These are phyloP conservation scores for Colletotrichum lini DNA, from an alignment of 2,329 filamentous ascomycete species.

Conservation along the genomic window DNA sequence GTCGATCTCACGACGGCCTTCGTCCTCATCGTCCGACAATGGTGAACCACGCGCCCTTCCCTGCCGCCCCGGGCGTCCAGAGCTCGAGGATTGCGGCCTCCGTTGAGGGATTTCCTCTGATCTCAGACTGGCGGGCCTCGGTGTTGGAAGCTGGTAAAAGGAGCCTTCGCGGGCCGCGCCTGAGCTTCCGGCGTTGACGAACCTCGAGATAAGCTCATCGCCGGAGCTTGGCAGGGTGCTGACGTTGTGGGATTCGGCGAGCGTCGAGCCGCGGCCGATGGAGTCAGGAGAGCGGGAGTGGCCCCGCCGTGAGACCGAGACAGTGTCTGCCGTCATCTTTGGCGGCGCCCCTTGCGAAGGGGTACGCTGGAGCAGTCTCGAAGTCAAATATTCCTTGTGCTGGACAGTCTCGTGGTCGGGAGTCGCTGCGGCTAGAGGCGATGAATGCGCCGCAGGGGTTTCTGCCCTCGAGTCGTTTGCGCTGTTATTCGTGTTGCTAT, in stretches of 20 bases:
- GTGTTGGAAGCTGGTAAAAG: slow-evolving; percentile 59
- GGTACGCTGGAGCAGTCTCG: slow-evolving; percentile 75
- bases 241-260: slow-evolving; percentile 52
- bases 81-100: slow-evolving; percentile 60
- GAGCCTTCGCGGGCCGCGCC: slow-evolving; percentile 66
- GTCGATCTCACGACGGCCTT: slow-evolving; percentile 39
- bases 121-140: slow-evolving; percentile 48
- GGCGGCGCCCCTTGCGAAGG: slow-evolving; percentile 74
- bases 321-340: slow-evolving; percentile 74
- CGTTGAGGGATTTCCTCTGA: slow-evolving; percentile 51
- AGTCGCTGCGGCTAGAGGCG: slow-evolving; percentile 44
- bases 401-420: slow-evolving; percentile 60
- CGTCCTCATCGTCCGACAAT: slow-evolving; percentile 51
- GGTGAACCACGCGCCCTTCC: slow-evolving; percentile 14
- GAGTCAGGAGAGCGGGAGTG: slow-evolving; percentile 53
- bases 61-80: slow-evolving; percentile 51
- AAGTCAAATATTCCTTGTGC: slow-evolving; percentile 77
- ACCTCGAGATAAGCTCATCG: slow-evolving; percentile 68
- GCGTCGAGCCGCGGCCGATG: slow-evolving; percentile 56
- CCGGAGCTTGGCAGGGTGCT: slow-evolving; percentile 45
- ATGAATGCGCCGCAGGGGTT: slow-evolving; percentile 42
- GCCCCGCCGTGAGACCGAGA: slow-evolving; percentile 58
- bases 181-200: slow-evolving; percentile 67
- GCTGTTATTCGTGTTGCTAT: slow-evolving; percentile 48
- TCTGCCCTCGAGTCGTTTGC: slow-evolving; percentile 45